Base-by-base conservation (phyloP, 2,329 filamentous ascomycete species). In the Neoascochyta sp. region DNA sequence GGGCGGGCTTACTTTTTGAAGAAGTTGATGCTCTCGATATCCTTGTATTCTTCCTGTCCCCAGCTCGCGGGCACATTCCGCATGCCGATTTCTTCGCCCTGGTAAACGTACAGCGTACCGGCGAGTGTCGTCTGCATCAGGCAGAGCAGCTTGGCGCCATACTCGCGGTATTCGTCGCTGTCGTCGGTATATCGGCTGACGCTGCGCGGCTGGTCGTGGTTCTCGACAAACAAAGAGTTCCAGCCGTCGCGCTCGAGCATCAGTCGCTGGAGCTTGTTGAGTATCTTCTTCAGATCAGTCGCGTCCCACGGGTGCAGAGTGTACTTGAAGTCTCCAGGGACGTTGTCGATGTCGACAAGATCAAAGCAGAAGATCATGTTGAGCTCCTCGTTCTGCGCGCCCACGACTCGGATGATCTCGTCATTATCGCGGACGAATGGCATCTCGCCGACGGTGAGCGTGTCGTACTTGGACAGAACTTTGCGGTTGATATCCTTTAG, bases 401-500 rank as follows among this genome's bases (percentile, higher is more conserved):
- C 65, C 0, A 73, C 69, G 9, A 66, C 59, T 23, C 55, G 60
- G 14, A 71, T 57, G 36, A 72, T 68, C 39, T 72, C 68, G n/a
- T 67, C 55, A 25, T 67, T 61, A 36, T 71, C 65, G 7, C 61
- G 58, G 9, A 70, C 66, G 28, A 68, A 71, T 1, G 76, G 75
- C 74, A 80, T 79, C 49, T 80, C 76, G n/a, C 77, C 76, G 0
- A 80, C 76, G 9, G 76, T 84, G 45, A 86, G 71, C 3, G 77
- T 73, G 32, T 76, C 74, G 54, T 84, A 84, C 21, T 71, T 62
- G 27, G 64, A 65, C 0, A 83, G 63, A 3, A 85, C 69, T 20
- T 73, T 55, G 0, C 63, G 62, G n/a, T 75, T 68, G 71, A 86
- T 81, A 45, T 84, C 82, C 6, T 67, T 55, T 9, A 86, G 63